Evolutionary conservation across 2,329 filamentous ascomycete genomes (phyloP), one percentile per base, ranked within the genome.

Genomic region (Didymella keratinophila): DNA sequence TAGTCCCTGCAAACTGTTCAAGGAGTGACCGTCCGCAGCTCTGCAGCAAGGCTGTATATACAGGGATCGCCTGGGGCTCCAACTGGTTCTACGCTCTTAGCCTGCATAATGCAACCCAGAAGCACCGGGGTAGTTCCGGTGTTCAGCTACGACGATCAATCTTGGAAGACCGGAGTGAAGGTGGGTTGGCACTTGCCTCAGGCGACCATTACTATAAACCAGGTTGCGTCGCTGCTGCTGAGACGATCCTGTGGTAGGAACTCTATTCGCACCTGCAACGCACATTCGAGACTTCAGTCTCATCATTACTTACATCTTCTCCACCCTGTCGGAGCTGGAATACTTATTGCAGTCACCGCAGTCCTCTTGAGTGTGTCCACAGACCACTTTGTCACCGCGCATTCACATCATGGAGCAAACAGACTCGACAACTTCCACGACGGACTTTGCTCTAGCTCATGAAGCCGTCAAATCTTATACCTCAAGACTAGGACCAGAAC

Each of bases 71-170:
- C 21, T 4, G 16, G n/a, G 14, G 18, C 14, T 27, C 43, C 30
- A 34, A 25, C 34, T 36, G 21, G 43, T 39, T 16, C 20, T 39
- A 20, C 23, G 16, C 23, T 30, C 7, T 36, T 54, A 36, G 45
- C 34, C 20, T 54, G 56, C 56, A 58, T 58, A 42, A 49, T 54
- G 56, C 56, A 46, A 12, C 9, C 34, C 16, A 39, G 30, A 28
- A 30, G 21, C 34, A 28, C 51, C 51, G 56, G 7, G 32, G 12
- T 50, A 39, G 34, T 18, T 20, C 56, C 50, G 50, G 12, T 16
- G 46, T 16, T 42, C 46, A 50, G 50, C 44, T 51, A 45, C 6
- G 32, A 42, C 30, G 54, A 23, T 27, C 25, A 28, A n/a, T 42
- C 34, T 43, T 32, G 28, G 16, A 46, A 23, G n/a, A 41, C 18